Evolutionary conservation across 78 protist species (phyloP), one percentile per base, ranked within the genome.

Genomic region (Diacronema lutheri): DNA sequence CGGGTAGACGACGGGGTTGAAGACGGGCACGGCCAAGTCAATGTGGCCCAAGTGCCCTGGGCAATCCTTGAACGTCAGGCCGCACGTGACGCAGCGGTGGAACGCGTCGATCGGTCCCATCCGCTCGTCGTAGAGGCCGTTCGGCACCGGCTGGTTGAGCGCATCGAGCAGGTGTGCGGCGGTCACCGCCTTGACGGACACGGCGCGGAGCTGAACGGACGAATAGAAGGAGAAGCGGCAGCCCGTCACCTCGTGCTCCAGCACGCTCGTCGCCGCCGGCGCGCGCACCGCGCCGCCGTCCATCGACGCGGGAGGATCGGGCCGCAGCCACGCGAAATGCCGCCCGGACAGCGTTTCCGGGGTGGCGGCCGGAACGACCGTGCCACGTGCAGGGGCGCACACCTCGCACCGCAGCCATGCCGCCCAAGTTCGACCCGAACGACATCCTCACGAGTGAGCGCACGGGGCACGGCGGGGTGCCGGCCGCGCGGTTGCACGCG

Each of bases 21-120:
- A 95, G 60, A 91, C 88, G 29, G 98, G 98, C 0, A 90, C 68
- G 50, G 92, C 61, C 21, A 97, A 90, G 41, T 92, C 95, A 5
- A 97, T 93, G 81, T 95, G 98, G 40, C 99, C 99, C 37, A 88
- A 56, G 84, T 97, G 99, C 21, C 99, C 99, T 13, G 99, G 98
- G 88, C 99, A 97, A 55, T 89, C 87, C n/a, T 56, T 25, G 80
- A 16, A 57, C 57, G 31, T 33, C 10, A 93, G 86, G 16, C 60
- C 69, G 92, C 99, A 97, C 21, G 97, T 94, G 29, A 7, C 38
- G 78, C 99, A 81, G 29, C 82, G 2, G 19, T 14, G 57, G 9
- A 13, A 23, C 35, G 25, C 35, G 50, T 91, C 96, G 62, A 81
- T 57, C 46, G 99, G 97, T 9, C 99, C 99, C 37, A 97, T 58